phyloP scores from a whole-genome alignment of 805 yeast species.

The Starmerella bombicola region DNA sequence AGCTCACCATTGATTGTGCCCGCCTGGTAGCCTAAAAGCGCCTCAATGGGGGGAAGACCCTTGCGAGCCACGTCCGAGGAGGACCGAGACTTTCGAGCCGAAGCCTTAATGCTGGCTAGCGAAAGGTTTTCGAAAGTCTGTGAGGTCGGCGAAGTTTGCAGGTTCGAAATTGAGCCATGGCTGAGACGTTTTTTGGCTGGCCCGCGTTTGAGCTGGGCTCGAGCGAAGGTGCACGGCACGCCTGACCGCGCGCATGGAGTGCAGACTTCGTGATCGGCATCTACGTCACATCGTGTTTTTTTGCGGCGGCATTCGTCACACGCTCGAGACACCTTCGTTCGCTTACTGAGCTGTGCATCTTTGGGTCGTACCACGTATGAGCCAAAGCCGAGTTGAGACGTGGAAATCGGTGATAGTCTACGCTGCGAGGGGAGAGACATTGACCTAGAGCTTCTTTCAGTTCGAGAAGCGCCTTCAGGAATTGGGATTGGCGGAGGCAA shows the following conservation, averaged over 20 bases:
- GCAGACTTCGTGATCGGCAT: conserved; percentile 30
- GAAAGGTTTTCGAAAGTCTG: not conserved
- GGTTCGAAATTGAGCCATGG: conserved; percentile 2
- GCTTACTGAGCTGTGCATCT: conserved; percentile 14
- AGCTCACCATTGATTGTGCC: too few relatives aligned
- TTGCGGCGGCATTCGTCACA: conserved; percentile 33
- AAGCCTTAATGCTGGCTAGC: too few relatives aligned
- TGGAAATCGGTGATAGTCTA: not conserved
- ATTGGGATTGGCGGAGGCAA: too few relatives aligned
- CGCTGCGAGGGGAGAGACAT: too few relatives aligned
- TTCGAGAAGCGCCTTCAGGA: too few relatives aligned
- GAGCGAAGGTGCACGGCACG: conserved; percentile 42
- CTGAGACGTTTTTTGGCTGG: conserved; percentile 41
- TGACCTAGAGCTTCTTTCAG: too few relatives aligned
- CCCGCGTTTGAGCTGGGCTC: conserved; percentile 50
- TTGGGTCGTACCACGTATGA: not conserved
- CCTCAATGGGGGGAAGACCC: conserved; percentile 10
- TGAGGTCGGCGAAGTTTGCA: not conserved
- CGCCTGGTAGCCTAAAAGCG: conserved; percentile 2
- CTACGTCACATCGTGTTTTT: conserved; percentile 34
- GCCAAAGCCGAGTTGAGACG: not conserved
- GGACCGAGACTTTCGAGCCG: conserved; percentile 6
- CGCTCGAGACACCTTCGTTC: conserved; percentile 24
- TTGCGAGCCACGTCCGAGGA: conserved; percentile 1
- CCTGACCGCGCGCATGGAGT: conserved; percentile 41